Base-by-base conservation (phyloP, 805 yeast species). In the Hermanozyma aechmeae region DNA sequence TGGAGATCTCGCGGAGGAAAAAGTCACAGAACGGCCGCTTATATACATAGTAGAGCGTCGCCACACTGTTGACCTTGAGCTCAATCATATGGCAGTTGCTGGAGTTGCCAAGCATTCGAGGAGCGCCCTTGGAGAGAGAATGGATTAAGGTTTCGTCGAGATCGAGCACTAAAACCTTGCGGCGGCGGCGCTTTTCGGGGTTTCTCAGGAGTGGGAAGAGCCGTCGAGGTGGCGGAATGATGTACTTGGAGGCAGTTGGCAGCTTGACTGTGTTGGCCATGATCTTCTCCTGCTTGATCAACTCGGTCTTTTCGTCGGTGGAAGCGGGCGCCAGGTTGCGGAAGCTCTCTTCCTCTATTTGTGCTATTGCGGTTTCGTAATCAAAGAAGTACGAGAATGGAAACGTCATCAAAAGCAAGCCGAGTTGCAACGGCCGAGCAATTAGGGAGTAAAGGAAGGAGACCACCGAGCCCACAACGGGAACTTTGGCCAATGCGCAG, bases 61-160 rank as follows among this genome's bases (percentile, higher is more conserved):
- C 79, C 5, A 81, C 62, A 35, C 76, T 76, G 42, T 75, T 73
- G 33, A 67, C 56, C 34, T 67, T 66, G 33, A 89, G 86, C 56
- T 89, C 98, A 30, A 89, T 80, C 69, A 86, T 77, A 35, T 47
- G 49, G n/a, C 70, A 62, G n/a, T 60, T 50, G 7, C 54, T 43
- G 13, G 53, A 43, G 21, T 49, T 42, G 15, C 48, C 53, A 23
- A 58, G 48, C 6, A 66, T 52, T 27, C 72, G 56, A 5, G 72
- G 72, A 25, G 71, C 65, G 16, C 70, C 73, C 33, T 93, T 65
- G 4, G 93, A 76, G 32, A 86, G 65, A 2, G 97, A 86, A 51
- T 92, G 98, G 32, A 92, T 86, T 32, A 92, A 60, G 0, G 98
- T 92, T 48, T 92, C 98, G 54, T 89, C 98, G 17, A 92, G 68